phyloP scores from a whole-genome alignment of 805 yeast species.

The Saturnispora ahearnii region DNA sequence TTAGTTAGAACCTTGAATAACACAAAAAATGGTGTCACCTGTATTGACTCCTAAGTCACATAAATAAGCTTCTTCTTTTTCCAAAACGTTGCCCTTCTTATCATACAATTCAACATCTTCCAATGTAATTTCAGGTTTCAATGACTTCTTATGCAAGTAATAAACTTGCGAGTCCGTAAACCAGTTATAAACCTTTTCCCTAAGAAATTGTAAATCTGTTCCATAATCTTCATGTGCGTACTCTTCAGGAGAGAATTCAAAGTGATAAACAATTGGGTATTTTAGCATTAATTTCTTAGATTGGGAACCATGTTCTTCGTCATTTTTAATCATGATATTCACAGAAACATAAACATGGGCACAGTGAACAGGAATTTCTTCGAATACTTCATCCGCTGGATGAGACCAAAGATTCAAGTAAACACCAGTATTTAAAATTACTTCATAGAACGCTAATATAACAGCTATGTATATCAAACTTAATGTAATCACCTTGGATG shows the following conservation, averaged over 20 bases:
- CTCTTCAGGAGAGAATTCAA: slow-evolving; percentile 79
- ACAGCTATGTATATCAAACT: slow-evolving; percentile 20
- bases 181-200: slow-evolving; percentile 46
- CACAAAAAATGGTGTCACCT: slow-evolving; percentile 37
- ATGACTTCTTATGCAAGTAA: slow-evolving; percentile 12
- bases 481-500: slow-evolving; percentile 22
- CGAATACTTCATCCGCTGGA: slow-evolving; percentile 45
- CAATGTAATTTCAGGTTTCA: slow-evolving; percentile 10
- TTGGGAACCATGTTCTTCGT: slow-evolving; percentile 4
- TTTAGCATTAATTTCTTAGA: slow-evolving; percentile 16
- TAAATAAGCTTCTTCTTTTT: slow-evolving; percentile 38
- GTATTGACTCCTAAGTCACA: slow-evolving; percentile 47
- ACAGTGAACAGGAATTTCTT: slow-evolving; percentile 70
- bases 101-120: slow-evolving; percentile 32
- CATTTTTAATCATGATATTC: slow-evolving; percentile 27
- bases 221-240: slow-evolving; percentile 66
- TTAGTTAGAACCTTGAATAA: slow-evolving; percentile 15
- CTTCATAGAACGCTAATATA: slow-evolving; percentile 19
- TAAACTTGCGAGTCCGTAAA: slow-evolving; percentile 38
- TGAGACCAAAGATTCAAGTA: slow-evolving; percentile 20
- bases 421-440: slow-evolving; percentile 19
- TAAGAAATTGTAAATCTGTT: slow-evolving; percentile 53
- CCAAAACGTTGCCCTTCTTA: slow-evolving; percentile 23
- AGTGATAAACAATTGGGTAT: slow-evolving; percentile 46
- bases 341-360: slow-evolving; percentile 59